A percentile compares a stretch with the other conserved stretches of the same genome.
Conservation (phyloP, 345 rosid species). For the Bruguiera gymnorhiza region DNA sequence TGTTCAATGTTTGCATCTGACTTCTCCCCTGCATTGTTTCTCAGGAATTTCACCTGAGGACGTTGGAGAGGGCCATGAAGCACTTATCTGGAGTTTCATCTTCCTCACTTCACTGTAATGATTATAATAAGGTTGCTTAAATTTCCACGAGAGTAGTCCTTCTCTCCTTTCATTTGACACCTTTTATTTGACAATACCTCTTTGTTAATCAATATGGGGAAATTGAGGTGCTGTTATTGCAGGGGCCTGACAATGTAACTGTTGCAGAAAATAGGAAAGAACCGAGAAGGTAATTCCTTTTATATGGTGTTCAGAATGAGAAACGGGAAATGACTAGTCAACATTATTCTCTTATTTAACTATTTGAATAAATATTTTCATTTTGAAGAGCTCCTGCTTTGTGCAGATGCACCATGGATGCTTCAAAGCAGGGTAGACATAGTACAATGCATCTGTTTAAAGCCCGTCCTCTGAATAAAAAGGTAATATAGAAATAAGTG, state of each 20-base stretch:
- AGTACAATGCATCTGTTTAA: slow-evolving; percentile 41
- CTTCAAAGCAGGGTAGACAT: slow-evolving; percentile 36
- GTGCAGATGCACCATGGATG: slow-evolving; percentile 40
- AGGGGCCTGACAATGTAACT: slow-evolving; percentile 41
- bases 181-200: background rate
- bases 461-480: slow-evolving; percentile 69
- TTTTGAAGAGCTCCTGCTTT: slow-evolving; percentile 14
- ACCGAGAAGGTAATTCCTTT: slow-evolving; percentile 45
- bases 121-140: slow-evolving; percentile 48
- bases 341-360: slow-evolving; percentile 5
- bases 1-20: slow-evolving; percentile 14
- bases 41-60: slow-evolving; percentile 88
- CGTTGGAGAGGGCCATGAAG: slow-evolving; percentile 83
- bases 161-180: background rate
- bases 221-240: slow-evolving; percentile 24
- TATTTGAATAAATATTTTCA: slow-evolving; percentile 10
- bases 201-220: background rate
- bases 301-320: background rate
- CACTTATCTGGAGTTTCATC: slow-evolving; percentile 49
- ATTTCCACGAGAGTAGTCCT: background rate
- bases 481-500: slow-evolving; percentile 43
- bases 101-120: slow-evolving; percentile 35
- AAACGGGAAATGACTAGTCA: background rate
- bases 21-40: slow-evolving; percentile 16
- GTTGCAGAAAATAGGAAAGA: slow-evolving; percentile 44